Percentiles rank a stretch among this genome's conserved stretches.
Conservation (phyloP, 176 grass and related monocot species). For the Carex cristatella region DNA sequence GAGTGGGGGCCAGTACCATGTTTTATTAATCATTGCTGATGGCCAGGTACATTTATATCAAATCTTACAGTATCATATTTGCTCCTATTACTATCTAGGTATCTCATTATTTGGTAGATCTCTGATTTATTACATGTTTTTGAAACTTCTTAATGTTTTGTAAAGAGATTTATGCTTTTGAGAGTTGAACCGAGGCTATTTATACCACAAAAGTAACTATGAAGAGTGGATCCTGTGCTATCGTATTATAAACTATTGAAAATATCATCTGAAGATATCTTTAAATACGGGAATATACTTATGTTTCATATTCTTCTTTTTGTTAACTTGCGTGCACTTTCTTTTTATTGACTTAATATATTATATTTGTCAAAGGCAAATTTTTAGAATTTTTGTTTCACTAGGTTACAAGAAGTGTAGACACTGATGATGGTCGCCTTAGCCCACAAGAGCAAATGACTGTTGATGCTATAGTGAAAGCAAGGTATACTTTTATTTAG, state of each 20-base stretch:
- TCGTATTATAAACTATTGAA: neutral
- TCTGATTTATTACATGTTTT: neutral
- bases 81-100: slow-evolving; percentile 8
- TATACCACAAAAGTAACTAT: neutral
- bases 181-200: neutral
- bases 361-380: neutral
- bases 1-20: slow-evolving; percentile 92
- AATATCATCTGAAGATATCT: neutral
- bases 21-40: slow-evolving; percentile 84
- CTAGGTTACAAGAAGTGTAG: slow-evolving; percentile 87
- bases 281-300: neutral
- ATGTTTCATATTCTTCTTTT: neutral
- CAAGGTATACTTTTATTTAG: slow-evolving; percentile 45
- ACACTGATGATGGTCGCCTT: slow-evolving; percentile 66
- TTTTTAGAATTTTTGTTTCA: neutral
- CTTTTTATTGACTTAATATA: neutral
- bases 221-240: neutral
- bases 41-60: slow-evolving; percentile 52
- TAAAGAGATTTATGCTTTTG: neutral
- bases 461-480: slow-evolving; percentile 87
- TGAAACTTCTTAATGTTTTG: neutral
- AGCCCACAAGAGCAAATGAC: slow-evolving; percentile 86
- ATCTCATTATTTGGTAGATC: neutral
- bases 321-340: too few species aligned
- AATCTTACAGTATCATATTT: neutral